Evolutionary conservation across 306 rosid genomes (phyloP).

Genomic region (Canavalia ensiformis): DNA sequence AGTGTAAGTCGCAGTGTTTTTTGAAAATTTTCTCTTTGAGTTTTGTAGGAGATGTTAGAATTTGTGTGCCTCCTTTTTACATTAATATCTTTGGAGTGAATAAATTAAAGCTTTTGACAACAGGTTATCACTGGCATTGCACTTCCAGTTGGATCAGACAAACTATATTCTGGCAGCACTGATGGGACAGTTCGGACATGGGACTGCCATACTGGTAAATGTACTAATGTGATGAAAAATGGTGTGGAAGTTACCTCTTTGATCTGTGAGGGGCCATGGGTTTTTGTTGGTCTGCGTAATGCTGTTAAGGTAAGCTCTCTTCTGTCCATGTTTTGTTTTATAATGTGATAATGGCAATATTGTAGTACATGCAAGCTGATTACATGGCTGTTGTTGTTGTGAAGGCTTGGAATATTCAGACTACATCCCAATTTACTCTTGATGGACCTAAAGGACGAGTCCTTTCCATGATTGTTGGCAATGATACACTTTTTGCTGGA

Average conservation of each 20-base stretch:
- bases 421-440: slow-evolving; percentile 39
- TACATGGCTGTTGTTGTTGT: slow-evolving; percentile 1
- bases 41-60: not conserved
- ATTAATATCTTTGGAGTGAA: not conserved
- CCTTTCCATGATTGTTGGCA: slow-evolving; percentile 47
- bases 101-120: not conserved
- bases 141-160: slow-evolving; percentile 44
- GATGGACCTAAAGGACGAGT: slow-evolving; percentile 54
- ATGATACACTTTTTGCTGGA: slow-evolving; percentile 53
- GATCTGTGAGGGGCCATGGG: slow-evolving; percentile 55
- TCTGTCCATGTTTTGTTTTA: not conserved
- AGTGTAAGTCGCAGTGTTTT: not conserved
- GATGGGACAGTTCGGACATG: slow-evolving; percentile 57
- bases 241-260: slow-evolving; percentile 51
- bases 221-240: slow-evolving; percentile 41
- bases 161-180: slow-evolving; percentile 55
- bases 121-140: slow-evolving; percentile 58
- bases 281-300: slow-evolving; percentile 53
- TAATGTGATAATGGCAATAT: not conserved
- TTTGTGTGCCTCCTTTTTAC: not conserved
- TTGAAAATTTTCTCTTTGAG: not conserved
- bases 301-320: slow-evolving; percentile 46
- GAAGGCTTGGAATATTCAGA: slow-evolving; percentile 59
- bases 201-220: slow-evolving; percentile 58
- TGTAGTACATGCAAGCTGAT: not conserved